phyloP scores from a whole-genome alignment of 1,139 yeast species.

The Blastobotrys apis region DNA sequence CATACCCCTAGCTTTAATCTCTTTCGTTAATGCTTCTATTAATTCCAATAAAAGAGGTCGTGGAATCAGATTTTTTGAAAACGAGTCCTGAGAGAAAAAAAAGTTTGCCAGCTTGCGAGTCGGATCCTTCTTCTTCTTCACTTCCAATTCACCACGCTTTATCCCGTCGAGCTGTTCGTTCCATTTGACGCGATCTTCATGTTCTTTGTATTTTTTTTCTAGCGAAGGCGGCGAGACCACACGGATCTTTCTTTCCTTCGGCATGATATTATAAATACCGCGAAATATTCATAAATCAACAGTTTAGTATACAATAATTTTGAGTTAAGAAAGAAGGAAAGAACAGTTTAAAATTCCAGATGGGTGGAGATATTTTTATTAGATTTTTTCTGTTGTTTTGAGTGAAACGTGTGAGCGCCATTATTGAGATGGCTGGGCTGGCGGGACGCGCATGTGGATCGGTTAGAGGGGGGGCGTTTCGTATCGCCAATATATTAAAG shows the following conservation, averaged over 20 bases:
- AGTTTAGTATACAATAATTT: not conserved
- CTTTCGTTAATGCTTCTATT: constrained; percentile 31
- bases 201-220: constrained; percentile 3
- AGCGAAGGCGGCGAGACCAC: constrained; percentile 8
- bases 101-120: constrained; percentile 21
- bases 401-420: too few species aligned
- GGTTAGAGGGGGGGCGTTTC: too few species aligned
- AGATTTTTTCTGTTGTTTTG: too few species aligned
- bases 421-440: too few species aligned
- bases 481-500: too few species aligned
- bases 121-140: not conserved
- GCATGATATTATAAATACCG: not conserved
- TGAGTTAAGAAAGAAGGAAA: not conserved
- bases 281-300: not conserved
- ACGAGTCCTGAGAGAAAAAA: constrained; percentile 29
- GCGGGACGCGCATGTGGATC: too few species aligned
- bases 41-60: constrained; percentile 30
- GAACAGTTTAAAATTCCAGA: too few species aligned
- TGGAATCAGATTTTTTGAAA: constrained; percentile 25
- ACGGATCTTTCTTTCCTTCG: constrained; percentile 8
- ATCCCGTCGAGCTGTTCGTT: constrained; percentile 8
- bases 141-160: constrained; percentile 1
- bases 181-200: not conserved
- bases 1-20: constrained; percentile 34
- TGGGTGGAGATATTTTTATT: too few species aligned